These are phyloP conservation scores for Scheffersomyces parashehatae DNA, from an alignment of 1,139 yeast species.

Conservation along the genomic window DNA sequence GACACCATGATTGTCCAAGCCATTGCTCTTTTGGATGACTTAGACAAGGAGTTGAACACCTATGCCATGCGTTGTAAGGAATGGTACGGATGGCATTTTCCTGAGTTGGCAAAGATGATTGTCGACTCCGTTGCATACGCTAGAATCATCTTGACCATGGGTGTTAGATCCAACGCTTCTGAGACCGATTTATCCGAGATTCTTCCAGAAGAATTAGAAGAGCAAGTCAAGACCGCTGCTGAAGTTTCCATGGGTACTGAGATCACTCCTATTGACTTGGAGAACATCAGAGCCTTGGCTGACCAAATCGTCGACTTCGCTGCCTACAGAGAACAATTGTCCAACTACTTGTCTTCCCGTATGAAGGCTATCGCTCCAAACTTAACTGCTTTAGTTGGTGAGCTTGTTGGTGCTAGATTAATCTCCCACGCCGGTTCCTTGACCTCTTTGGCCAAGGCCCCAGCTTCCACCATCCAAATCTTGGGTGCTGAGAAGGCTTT, in stretches of 20 bases:
- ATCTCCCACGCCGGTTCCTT: constrained; percentile 97
- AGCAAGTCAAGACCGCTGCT: constrained; percentile 85
- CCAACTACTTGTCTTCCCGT: constrained; percentile 84
- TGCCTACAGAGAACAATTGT: constrained; percentile 90
- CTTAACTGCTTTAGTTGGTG: constrained; percentile 93
- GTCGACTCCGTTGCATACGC: constrained; percentile 95
- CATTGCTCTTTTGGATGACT: constrained; percentile 91
- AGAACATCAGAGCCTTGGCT: constrained; percentile 85
- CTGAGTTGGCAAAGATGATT: constrained; percentile 96
- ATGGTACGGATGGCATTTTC: constrained; percentile 99
- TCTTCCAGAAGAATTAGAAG: constrained; percentile 89
- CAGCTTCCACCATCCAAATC: constrained; percentile 97
- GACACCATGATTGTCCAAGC: constrained; percentile 99
- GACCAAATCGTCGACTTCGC: constrained; percentile 93
- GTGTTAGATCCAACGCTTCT: constrained; percentile 86
- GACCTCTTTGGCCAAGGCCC: constrained; percentile 92
- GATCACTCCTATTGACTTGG: constrained; percentile 83
- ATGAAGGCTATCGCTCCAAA: constrained; percentile 99
- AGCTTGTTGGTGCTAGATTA: constrained; percentile 96
- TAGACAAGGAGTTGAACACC: constrained; percentile 96
- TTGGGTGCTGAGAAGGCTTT: constrained; percentile 99
- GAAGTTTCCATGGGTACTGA: constrained; percentile 99
- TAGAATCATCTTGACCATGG: constrained; percentile 90
- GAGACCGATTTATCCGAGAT: constrained; percentile 89
- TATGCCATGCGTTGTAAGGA: constrained; percentile 99